Base-by-base conservation (phyloP, 495 filamentous ascomycete genomes). In the Pyrenula aspistea region DNA sequence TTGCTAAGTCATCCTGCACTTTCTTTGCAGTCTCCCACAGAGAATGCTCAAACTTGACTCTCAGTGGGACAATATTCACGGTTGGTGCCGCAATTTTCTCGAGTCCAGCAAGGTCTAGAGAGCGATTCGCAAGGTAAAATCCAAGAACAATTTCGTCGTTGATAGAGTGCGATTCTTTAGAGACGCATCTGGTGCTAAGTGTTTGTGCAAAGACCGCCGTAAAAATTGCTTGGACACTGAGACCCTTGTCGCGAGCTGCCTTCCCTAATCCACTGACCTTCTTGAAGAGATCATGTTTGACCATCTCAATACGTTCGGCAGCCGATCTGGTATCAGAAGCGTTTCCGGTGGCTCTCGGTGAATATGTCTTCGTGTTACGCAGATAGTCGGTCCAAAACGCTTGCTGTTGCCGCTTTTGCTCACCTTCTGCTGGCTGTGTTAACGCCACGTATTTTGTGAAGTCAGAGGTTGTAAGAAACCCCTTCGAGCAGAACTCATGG, bases 41-140 rank as follows among this genome's bases (percentile, higher is more conserved):
- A 53, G 61, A 62, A 21, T 56, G 53, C 22, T 55, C 55, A 15
- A 57, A 20, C 56, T 63, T 65, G 55, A 60, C 55, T 11, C 63
- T 63, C 15, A 72, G 57, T 56, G 69, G 69, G 15, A 72, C 67
- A 24, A 72, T 68, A 23, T 70, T 72, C 24, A 72, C 58, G 0
- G 69, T 72, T 1, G 69, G 69, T 15, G 63, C 64, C 25, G 66
- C 55, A 15, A 69, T 55, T 20, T 62, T 62, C 31, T 65, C 59
- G 11, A 69, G 52, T 10, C 65, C 67, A 15, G 70, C 68, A 24
- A 63, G 56, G 21, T 54, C 56, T 36, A 63, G 57, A 1, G 68
- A 64, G 22, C 69, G 63, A 61, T 72, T 72, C 20, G 69, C 68
- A 50, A 72, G 62, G 55, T 72, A 72, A 20, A 72, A 54, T 12